Evolutionary conservation across 2,329 filamentous ascomycete genomes (phyloP).

Genomic region (Neonectria sp.): DNA sequence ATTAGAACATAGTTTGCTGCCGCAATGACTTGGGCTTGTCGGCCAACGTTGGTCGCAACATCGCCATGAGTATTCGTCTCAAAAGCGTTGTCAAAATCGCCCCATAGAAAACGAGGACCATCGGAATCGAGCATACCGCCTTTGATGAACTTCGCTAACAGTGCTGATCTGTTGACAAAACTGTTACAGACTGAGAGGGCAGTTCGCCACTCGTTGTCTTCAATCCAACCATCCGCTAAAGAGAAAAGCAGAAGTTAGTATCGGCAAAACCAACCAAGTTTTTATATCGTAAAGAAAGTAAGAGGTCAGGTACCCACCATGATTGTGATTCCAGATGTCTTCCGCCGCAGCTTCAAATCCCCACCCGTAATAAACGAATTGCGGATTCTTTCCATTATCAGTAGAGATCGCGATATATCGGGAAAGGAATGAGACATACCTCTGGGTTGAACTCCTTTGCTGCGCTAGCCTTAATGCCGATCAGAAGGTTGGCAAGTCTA

Average conservation of each 20-base stretch:
- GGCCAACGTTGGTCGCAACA: neutral
- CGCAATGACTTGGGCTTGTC: conserved; percentile 19
- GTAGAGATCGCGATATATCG: neutral
- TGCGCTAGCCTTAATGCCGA: conserved; percentile 6
- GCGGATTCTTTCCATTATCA: conserved; percentile 6
- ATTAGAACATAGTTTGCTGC: conserved; percentile 22
- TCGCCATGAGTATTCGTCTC: neutral
- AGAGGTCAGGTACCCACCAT: too few relatives aligned
- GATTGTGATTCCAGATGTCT: neutral
- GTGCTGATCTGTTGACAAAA: too few relatives aligned
- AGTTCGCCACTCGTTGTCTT: neutral
- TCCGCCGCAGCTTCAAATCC: conserved; percentile 5
- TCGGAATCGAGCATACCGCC: neutral
- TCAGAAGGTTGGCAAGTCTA: conserved; percentile 21
- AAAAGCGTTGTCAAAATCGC: conserved; percentile 8
- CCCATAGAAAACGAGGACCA: neutral
- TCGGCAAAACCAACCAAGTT: too few relatives aligned
- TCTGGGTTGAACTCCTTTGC: conserved; percentile 1
- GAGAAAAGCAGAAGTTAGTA: neutral
- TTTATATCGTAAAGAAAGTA: too few relatives aligned
- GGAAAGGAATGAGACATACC: neutral
- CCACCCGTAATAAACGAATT: conserved; percentile 24
- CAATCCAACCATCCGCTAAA: neutral
- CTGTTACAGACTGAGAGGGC: too few relatives aligned
- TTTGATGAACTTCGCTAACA: conserved; percentile 23